Evolutionary conservation across 306 rosid species (phyloP), one percentile per base, ranked within the genome.

Genomic region (Acacia acuminata): DNA sequence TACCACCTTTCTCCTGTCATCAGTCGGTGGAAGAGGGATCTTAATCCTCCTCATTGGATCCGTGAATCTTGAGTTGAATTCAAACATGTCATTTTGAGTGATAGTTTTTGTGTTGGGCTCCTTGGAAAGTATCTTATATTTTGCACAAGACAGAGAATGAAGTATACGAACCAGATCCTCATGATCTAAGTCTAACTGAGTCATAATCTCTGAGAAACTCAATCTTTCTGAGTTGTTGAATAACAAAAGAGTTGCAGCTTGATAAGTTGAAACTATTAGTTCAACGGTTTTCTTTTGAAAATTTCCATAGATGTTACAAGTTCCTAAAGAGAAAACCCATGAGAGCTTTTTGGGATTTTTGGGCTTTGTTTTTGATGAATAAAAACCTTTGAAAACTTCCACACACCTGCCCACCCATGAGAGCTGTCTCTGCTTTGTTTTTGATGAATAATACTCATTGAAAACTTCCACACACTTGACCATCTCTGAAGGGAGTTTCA

Each of bases 401-500:
- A 51, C 22, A 51, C 22, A 4, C 60, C 5, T 51, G 60, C 63
- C 92, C 94, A 88, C 77, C 88, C 88, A 63, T 90, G 20, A 30
- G 32, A 30, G 2, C 32, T 30, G 1, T 30, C 32, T 30, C 2
- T 6, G 9, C 8, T 53, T 6, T 53, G 60, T 53, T 53, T 53
- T 53, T 19, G 60, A 17, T 53, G 19, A 24, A 53, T 53, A 53
- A 17, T 14, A 53, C 24, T 22, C 60, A 5, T 53, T 53, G 9
- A 53, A 53, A 53, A 20, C n/a, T 53, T 53, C 60, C n/a, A 53
- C 60, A 53, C 24, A 5, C 60, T 19, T 19, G 60, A 73, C 92
- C 94, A 90, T 90, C 81, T 90, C 94, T 12, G 79, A 82, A 7
- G 94, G 94, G 77, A 90, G 90, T 42, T 82, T 90, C n/a, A 90